Base-by-base conservation (phyloP, 495 filamentous ascomycete genomes). In the Zalerion maritima region DNA sequence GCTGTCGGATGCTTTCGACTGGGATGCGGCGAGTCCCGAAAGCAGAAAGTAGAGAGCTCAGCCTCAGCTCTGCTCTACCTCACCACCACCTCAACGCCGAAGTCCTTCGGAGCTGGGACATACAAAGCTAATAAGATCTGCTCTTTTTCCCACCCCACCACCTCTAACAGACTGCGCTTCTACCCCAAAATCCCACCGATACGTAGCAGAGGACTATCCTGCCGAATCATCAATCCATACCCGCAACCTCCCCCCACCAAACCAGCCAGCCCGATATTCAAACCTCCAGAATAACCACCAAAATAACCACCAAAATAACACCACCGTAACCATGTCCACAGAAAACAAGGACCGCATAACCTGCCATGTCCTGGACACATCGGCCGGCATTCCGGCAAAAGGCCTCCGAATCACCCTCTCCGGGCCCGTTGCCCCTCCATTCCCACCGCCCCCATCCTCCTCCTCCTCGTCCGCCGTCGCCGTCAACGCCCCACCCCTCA, bases 331-430 rank as follows among this genome's bases (percentile, higher is more conserved):
- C 17, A 42, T 31, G 25, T 14, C 30, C 21, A 18, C 38, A 36
- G 22, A 29, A 45, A 41, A 51, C 29, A 62, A 60, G 43, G 62
- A 73, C 39, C 52, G 54, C 41, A 69, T 71, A 30, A 71, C 68
- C 51, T 69, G 62, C 54, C 64, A 81, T 59, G 64, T 69, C 55
- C 65, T 73, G 45, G 62, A 75, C 54, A 74, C 71, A 5, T 49
- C 58, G 20, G 47, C 48, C 17, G 72, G 72, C 38, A 57, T 57
- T 30, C 81, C 80, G 28, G 81, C 82, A 20, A 69, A 71, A 20
- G 76, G 78, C 35, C 80, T 92, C 49, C 77, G 73, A 51, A 83
- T 91, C 51, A 75, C 75, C 46, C 54, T 77, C 16, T 67, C 74
- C 22, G 81, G 80, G 22, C 68, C 62, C 6, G 76, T 77, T 17